Base-by-base conservation (phyloP, 73 alveolate species). In the Paramecium tetraurelia region DNA sequence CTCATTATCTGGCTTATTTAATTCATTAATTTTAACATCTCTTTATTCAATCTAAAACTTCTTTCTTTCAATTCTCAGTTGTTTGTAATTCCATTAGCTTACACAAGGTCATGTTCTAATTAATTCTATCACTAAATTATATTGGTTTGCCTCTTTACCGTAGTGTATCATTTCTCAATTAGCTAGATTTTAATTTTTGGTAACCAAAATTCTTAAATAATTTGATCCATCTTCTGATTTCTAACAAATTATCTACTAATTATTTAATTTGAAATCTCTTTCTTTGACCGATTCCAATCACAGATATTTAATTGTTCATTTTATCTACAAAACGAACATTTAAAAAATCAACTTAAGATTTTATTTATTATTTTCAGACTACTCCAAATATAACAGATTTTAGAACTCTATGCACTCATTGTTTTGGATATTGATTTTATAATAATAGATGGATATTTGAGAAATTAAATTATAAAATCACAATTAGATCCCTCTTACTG, bases 81-180 rank as follows among this genome's bases (percentile, higher is more conserved):
- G 90, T 80, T 27, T 80, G 76, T 7, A 80, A 80, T 80, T 80
- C 90, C 70, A 43, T 80, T 11, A 80, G 43, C 22, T 48, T 80
- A 80, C 90, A n/a, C 90, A 40, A 80, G 44, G 43, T 80, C 90
- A 80, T 80, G 46, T 80, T 80, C 90, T 41, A 80, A 80, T 80
- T 80, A 80, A 80, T 80, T 46, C 7, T 4, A 80, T 80, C 24
- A 44, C 57, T 29, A 80, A 80, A 24, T 80, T 80, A 24, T 44
- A 80, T 80, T 48, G 7, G 43, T 80, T 80, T 4, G 90, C 90
- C 16, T 80, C 90, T 44, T 41, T 80, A 20, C 44, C 44, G 48
- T 46, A 80, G 22, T 44, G 72, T 46, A 80, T 80, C 75, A n/a
- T 41, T 44, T 80, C 48, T 80, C 90, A 80, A 80, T 40, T 21